Evolutionary conservation across 306 rosid species (phyloP).

Genomic region (Cucurbita argyrosperma): DNA sequence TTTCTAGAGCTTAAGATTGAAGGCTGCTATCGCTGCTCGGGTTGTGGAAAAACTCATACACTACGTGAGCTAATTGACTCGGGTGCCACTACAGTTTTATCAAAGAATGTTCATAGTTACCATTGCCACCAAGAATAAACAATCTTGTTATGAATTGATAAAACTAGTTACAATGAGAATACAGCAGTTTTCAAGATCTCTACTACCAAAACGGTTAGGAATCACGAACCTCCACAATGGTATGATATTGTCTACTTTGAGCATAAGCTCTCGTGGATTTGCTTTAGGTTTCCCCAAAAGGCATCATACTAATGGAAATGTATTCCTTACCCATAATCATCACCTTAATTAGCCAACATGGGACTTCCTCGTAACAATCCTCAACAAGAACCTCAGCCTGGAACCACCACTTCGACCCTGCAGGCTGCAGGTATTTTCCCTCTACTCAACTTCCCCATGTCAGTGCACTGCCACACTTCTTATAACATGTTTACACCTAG

Average conservation of each 20-base stretch:
- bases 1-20: not conserved
- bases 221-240: no score
- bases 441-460: not conserved
- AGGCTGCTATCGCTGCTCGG: not conserved
- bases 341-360: no score
- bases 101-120: not conserved
- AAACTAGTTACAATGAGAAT: not conserved
- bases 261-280: no score
- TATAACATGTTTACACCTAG: not conserved
- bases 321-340: no score
- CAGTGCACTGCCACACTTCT: not conserved
- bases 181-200: not conserved
- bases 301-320: no score
- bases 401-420: not conserved
- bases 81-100: not conserved
- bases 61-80: not conserved
- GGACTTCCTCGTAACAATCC: no score
- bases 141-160: not conserved
- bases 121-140: not conserved
- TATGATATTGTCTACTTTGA: no score
- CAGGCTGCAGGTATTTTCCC: not conserved
- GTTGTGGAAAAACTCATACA: not conserved
- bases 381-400: not conserved
- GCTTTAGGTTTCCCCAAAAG: no score
- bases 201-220: not conserved